These are phyloP conservation scores for Colletotrichum salicis DNA, from an alignment of 2,329 filamentous ascomycete species.

Conservation along the genomic window DNA sequence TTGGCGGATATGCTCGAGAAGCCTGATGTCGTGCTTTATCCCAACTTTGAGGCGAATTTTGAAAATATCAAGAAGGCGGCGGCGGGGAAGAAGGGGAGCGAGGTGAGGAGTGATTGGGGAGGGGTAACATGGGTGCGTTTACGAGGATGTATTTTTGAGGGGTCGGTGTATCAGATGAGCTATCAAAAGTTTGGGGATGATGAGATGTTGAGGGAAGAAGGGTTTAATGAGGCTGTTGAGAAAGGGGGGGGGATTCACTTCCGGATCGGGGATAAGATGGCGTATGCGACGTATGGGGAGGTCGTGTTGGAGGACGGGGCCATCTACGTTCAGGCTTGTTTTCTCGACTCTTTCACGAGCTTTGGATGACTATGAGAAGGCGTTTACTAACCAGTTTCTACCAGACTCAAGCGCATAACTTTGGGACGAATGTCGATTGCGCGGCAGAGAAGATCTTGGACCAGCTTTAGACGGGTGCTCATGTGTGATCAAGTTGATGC, in stretches of 20 bases:
- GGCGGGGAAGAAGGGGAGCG: conserved; percentile 42
- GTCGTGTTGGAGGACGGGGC: conserved; percentile 58
- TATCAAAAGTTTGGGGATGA: conserved; percentile 58
- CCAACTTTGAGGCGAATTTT: conserved; percentile 58
- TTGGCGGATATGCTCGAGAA: conserved; percentile 48
- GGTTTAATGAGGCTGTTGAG: conserved; percentile 57
- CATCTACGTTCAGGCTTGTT: conserved; percentile 60
- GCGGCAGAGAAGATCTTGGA: conserved; percentile 49
- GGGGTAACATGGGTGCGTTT: conserved; percentile 52
- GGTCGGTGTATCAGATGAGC: conserved; percentile 52
- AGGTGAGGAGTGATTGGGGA: conserved; percentile 56
- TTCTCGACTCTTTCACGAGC: no score
- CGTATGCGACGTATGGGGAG: conserved; percentile 56
- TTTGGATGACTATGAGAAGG: background rate
- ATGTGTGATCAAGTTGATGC: background rate
- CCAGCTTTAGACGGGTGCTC: conserved; percentile 41
- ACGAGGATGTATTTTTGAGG: conserved; percentile 58
- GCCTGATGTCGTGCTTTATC: conserved; percentile 56
- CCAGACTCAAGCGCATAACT: conserved; percentile 48
- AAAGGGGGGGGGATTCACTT: conserved; percentile 55
- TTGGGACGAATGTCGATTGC: conserved; percentile 50
- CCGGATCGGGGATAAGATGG: conserved; percentile 58
- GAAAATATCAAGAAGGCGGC: conserved; percentile 51
- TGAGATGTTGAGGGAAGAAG: conserved; percentile 62
- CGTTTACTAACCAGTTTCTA: background rate